A percentile compares a stretch with the other conserved stretches of the same genome.
phyloP scores from a whole-genome alignment of 768 basidiomycete species.

The Termitomyces sp. region DNA sequence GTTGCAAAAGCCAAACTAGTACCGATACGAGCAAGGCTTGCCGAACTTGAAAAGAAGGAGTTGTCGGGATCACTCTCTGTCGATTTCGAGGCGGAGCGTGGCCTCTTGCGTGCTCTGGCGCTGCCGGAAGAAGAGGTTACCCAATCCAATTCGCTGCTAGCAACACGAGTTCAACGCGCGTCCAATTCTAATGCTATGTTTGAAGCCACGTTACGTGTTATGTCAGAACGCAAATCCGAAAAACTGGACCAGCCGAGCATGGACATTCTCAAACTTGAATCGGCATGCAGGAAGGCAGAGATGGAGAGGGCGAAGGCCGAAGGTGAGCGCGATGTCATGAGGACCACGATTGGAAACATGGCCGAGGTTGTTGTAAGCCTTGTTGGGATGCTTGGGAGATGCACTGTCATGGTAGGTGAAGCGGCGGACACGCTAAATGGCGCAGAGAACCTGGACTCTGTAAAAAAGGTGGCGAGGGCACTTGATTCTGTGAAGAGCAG shows the following conservation, averaged over 20 bases:
- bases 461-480: constrained; percentile 43
- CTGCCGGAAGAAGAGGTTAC: constrained; percentile 65
- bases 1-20: constrained; percentile 67
- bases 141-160: constrained; percentile 53
- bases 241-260: constrained; percentile 66
- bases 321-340: constrained; percentile 59
- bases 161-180: constrained; percentile 56
- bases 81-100: constrained; percentile 70
- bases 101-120: constrained; percentile 61
- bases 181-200: constrained; percentile 77
- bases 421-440: constrained; percentile 34
- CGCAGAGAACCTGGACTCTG: constrained; percentile 21
- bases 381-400: constrained; percentile 78
- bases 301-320: constrained; percentile 67
- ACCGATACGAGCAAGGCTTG: constrained; percentile 57
- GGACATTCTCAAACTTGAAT: constrained; percentile 70
- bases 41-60: constrained; percentile 44
- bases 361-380: constrained; percentile 62
- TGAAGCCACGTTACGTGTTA: constrained; percentile 80
- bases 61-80: constrained; percentile 36
- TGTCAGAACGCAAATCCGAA: constrained; percentile 73
- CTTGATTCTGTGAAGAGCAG: constrained; percentile 53
- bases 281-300: constrained; percentile 56
- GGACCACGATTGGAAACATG: constrained; percentile 57
- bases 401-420: constrained; percentile 68